Conservation (phyloP, 495 filamentous ascomycete species). For the Aspergillus olivimuriae region DNA sequence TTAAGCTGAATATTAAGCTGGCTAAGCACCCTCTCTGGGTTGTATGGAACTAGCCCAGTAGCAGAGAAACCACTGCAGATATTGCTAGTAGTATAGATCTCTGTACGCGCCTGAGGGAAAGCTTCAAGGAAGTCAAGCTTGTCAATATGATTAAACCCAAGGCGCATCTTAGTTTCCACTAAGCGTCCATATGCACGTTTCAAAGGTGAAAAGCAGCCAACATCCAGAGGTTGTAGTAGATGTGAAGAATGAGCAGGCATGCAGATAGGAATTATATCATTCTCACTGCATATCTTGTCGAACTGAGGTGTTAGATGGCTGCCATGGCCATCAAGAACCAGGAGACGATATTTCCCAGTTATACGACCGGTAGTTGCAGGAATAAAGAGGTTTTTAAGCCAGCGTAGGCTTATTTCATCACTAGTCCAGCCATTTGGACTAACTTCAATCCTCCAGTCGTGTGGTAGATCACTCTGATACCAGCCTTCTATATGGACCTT, state of each 20-base stretch:
- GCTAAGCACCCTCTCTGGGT: slow-evolving; percentile 4
- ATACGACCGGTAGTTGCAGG: slow-evolving; percentile 3
- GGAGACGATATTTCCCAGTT: slow-evolving; percentile 10
- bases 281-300: slow-evolving; percentile 12
- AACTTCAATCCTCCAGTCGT: slow-evolving; percentile 14
- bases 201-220: slow-evolving; percentile 12
- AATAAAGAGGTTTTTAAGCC: slow-evolving; percentile 15
- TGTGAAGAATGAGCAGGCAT: slow-evolving; percentile 21
- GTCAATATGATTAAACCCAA: slow-evolving; percentile 8
- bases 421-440: slow-evolving; percentile 23
- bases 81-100: slow-evolving; percentile 8
- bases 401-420: slow-evolving; percentile 15
- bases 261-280: slow-evolving; percentile 20
- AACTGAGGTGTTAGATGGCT: slow-evolving; percentile 20
- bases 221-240: slow-evolving; percentile 20
- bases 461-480: slow-evolving; percentile 4
- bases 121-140: slow-evolving; percentile 12
- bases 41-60: slow-evolving; percentile 1
- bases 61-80: slow-evolving; percentile 11
- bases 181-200: slow-evolving; percentile 6
- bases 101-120: slow-evolving; percentile 3
- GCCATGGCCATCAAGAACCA: slow-evolving; percentile 22
- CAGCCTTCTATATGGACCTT: slow-evolving; percentile 7
- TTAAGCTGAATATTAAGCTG: slow-evolving; percentile 1
- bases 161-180: slow-evolving; percentile 1